Evolutionary conservation across 140 eudicot species (phyloP), one percentile per base, ranked within the genome.

Genomic region (Bidens hawaiensis): DNA sequence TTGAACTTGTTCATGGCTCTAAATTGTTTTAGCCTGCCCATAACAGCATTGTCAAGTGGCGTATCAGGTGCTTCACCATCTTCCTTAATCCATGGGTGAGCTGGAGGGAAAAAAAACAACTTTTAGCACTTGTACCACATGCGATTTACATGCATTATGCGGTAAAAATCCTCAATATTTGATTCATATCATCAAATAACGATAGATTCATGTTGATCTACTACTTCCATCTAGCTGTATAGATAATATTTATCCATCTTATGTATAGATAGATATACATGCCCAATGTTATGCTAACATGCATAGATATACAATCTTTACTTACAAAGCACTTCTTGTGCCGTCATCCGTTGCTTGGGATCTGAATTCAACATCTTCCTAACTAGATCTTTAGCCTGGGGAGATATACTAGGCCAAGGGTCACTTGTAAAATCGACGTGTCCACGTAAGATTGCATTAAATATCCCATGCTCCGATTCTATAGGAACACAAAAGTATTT

Each of bases 61-160:
- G 78, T 81, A 73, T 93, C 99, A 1, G 99, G 99, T 63, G 99
- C 99, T 66, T 93, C 99, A 24, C 99, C 99, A 27, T 93, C 99
- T 75, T 85, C 96, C 75, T 93, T 93, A 48, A 93, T 88, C 99
- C 99, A 93, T 38, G 99, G 94, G 75, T 93, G 99, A 81, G 79
- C 99, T 93, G 65, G 4, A 45, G 19, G 23, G 46, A 16, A 48
- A 73, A 16, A 21, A 49, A 17, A 56, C 17, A 1, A 11, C 65
- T 48, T 45, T 46, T 15, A 57, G 14, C 12, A 3, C 33, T 67
- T 40, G 40, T 52, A 5, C 14, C 4, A 2, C 23, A 47, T 47
- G n/a, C n/a, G n/a, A n/a, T 7, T 47, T 45, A 45, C 23, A 16
- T 6, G 23, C 11, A 16, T 45, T 45, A 45, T 15, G 49, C n/a